A percentile compares a stretch with the other conserved stretches of the same genome.
These are phyloP conservation scores for Canavalia gladiata DNA, from an alignment of 306 rosid genomes.

Conservation along the genomic window DNA sequence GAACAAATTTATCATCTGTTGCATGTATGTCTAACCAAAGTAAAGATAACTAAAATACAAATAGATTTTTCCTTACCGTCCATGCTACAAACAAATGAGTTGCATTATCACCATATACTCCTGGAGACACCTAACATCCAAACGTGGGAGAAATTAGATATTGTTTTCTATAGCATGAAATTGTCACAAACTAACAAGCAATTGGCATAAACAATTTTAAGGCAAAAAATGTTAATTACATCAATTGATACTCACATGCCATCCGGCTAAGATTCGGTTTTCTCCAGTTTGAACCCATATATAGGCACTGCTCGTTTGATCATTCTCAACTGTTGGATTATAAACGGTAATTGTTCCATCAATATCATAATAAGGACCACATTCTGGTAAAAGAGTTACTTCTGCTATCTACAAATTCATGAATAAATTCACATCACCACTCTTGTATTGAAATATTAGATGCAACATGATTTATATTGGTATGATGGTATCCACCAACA, in stretches of 20 bases:
- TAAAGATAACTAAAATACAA: neutral
- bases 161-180: neutral
- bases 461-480: neutral
- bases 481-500: too few species aligned
- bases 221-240: neutral
- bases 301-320: neutral
- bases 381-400: accelerated
- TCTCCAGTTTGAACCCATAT: conserved; percentile 19
- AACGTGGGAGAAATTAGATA: neutral
- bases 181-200: neutral
- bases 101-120: neutral
- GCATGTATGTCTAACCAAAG: neutral
- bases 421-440: neutral
- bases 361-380: neutral
- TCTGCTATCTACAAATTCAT: neutral
- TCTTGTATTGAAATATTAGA: neutral
- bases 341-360: neutral
- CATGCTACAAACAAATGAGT: neutral
- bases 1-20: neutral
- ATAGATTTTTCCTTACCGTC: conserved; percentile 29
- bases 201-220: neutral
- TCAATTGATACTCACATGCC: conserved; percentile 40
- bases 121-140: conserved; percentile 19
- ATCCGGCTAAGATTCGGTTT: neutral
- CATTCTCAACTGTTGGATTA: neutral